Evolutionary conservation across 768 basidiomycete species (phyloP), one percentile per base, ranked within the genome.

Genomic region (Agaricus bisporus): DNA sequence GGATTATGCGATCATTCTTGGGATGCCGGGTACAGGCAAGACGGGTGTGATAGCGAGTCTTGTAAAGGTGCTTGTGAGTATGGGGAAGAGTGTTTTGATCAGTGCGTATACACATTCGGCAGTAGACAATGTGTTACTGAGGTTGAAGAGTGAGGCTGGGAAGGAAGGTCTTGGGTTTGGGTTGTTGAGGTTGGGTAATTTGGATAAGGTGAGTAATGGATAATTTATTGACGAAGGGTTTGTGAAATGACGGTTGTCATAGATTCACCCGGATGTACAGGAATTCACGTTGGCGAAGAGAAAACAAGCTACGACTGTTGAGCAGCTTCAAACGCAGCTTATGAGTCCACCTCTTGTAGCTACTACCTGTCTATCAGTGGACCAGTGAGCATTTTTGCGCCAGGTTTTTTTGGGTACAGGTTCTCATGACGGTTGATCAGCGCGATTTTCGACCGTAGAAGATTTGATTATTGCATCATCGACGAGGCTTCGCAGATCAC

Each of bases 401-500:
- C 51, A 22, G 42, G 41, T 9, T 15, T 18, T 9, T 15, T 18
- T 52, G 11, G 49, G 12, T 41, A 1, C 28, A 15, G 8, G 6
- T 9, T 7, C 14, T 45, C 10, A 11, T 28, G 20, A 7, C 38
- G 20, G 6, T 22, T 12, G 55, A 39, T 58, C 58, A 93, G 95
- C 62, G 82, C 93, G 0, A 62, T 99, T 6, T 98, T 99, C 68
- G 77, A 79, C 44, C 81, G 88, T 9, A 79, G 95, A 6, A 82
- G 71, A 18, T 99, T 98, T 62, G 94, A 99, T 65, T 94, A 91
- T 62, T 98, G 95, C 70, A 97, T 99, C 52, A 87, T 99, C 15
- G 97, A 98, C 57, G 97, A 99, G 66, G 97, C 97, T 0, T 98
- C 97, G 0, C 95, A 98, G 64, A 94, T 98, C 58, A 98, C 97